Conservation (phyloP, 225 moss, liverwort and hornwort species). For the Lunularia cruciata region DNA sequence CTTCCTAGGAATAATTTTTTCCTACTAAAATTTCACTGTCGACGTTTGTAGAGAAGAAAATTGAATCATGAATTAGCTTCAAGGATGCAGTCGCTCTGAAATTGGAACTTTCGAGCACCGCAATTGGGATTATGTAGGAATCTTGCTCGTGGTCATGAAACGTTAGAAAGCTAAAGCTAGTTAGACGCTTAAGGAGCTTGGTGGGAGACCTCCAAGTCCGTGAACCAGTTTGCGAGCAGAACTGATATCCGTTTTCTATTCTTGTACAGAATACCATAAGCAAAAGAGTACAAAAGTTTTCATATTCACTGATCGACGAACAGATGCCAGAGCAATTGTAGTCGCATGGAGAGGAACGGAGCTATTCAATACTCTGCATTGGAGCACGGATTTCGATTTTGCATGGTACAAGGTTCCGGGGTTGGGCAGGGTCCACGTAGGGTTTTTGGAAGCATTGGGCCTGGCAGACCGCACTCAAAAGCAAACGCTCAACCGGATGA, state of each 20-base stretch:
- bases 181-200: too few relatives aligned
- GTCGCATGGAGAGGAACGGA: conserved; percentile 70
- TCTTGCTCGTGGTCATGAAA: too few relatives aligned
- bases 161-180: too few relatives aligned
- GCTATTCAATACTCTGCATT: conserved; percentile 60
- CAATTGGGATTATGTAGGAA: too few relatives aligned
- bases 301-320: conserved; percentile 52
- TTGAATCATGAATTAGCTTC: too few relatives aligned
- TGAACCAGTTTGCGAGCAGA: too few relatives aligned
- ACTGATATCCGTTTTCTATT: background rate
- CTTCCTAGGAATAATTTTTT: too few relatives aligned
- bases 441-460: conserved; percentile 70
- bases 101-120: background rate
- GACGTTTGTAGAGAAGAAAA: background rate
- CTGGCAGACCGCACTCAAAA: conserved; percentile 43
- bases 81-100: too few relatives aligned
- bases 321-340: conserved; percentile 55
- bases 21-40: too few relatives aligned
- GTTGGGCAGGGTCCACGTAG: conserved; percentile 52
- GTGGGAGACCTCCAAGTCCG: background rate
- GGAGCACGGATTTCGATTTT: conserved; percentile 74
- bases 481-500: conserved; percentile 34
- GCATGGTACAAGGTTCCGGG: conserved; percentile 52
- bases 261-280: background rate
- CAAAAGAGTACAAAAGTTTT: conserved; percentile 46